phyloP scores from a whole-genome alignment of 495 filamentous ascomycete genomes.

The Tuber melanosporum region DNA sequence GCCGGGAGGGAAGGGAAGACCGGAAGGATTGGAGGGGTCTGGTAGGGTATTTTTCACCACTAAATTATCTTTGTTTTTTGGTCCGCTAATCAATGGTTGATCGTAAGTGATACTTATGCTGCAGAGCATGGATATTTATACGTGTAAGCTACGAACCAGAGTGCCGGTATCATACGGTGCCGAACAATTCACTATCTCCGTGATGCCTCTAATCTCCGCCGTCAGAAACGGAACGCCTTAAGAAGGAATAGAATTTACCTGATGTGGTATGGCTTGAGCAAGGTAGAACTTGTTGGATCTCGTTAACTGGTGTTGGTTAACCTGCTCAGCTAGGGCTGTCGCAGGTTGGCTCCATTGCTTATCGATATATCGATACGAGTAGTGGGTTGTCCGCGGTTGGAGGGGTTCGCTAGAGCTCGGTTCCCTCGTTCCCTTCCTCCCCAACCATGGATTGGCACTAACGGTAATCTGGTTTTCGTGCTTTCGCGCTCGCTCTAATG shows the following conservation, averaged over 20 bases:
- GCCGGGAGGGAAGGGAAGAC: neutral
- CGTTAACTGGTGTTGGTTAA: no score
- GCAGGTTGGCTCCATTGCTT: no score
- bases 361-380: no score
- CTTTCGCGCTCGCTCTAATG: slow-evolving; percentile 30
- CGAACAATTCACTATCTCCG: no score
- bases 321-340: no score
- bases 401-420: slow-evolving; percentile 39
- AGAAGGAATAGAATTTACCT: no score
- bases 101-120: neutral
- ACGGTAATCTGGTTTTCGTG: slow-evolving; percentile 38
- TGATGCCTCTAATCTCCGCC: no score
- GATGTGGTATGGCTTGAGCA: no score
- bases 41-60: neutral
- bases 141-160: slow-evolving; percentile 28
- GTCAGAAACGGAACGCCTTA: no score
- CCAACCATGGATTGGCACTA: slow-evolving; percentile 39
- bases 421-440: slow-evolving; percentile 37
- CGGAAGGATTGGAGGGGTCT: neutral
- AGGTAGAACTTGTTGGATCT: no score
- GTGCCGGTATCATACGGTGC: neutral
- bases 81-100: neutral
- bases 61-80: neutral
- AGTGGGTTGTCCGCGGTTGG: neutral
- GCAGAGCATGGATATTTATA: slow-evolving; percentile 11